Base-by-base conservation (phyloP, 441 rosid species). In the Pelargonium australe region DNA sequence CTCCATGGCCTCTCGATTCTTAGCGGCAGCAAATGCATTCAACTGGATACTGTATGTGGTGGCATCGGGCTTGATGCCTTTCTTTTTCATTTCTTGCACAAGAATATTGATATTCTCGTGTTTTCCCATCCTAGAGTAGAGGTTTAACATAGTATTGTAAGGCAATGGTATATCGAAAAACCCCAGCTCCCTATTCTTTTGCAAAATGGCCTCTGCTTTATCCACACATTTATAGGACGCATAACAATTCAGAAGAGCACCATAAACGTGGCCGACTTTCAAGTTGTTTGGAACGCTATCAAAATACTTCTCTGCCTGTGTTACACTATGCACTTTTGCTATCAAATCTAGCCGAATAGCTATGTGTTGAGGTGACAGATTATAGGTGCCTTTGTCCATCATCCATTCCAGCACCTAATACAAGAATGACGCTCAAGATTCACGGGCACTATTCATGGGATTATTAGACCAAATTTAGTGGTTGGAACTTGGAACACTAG, bases 291-390 rank as follows among this genome's bases (percentile, higher is more conserved):
- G 75, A 31, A 83, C 61, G 23, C 71, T 53, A 43, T 78, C 62
- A 16, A 83, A 82, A 70, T 69, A 83, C 55, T 64, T 70, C 71
- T 85, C 87, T 25, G 85, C 85, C 64, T 75, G 31, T 47, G 78
- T 75, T 17, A 79, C 5, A 67, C 81, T 81, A 31, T 64, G 74
- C 63, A 83, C 85, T 76, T 80, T 85, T 6, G 79, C 69, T 58
- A 84, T 68, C 75, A 86, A 74, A 72, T 85, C 87, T 58, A 86
- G 64, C 72, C 65, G 73, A 63, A 83, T 28, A 4, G 85, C 88
- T 60, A 76, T 31, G 25, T 80, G 83, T 20, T 71, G 71, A n/a
- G 57, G 9, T 9, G 78, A 55, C 53, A 72, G 62, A 1, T 19
- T 14, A 68, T 44, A 60, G 31, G 61, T 72, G 78, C 43, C 66